phyloP scores from a whole-genome alignment of 2,329 filamentous ascomycete genomes.

The Cladosporium sphaerospermum region DNA sequence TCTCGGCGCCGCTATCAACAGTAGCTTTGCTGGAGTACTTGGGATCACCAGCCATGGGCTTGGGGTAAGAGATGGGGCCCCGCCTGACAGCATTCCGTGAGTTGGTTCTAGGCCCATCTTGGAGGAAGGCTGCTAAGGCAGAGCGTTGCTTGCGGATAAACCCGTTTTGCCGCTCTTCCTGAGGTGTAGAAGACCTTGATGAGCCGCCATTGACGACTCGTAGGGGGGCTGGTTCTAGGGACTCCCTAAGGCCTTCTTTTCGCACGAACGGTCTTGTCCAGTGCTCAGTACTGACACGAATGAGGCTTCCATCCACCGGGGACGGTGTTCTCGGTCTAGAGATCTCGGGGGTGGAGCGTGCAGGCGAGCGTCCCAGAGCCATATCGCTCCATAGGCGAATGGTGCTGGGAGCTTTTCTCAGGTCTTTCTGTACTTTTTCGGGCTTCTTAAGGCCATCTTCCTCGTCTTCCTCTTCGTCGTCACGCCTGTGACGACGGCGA shows the following conservation, averaged over 20 bases:
- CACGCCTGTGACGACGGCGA: conserved; percentile 16
- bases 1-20: conserved; percentile 10
- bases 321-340: conserved; percentile 17
- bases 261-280: conserved; percentile 30
- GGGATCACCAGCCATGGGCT: conserved; percentile 19
- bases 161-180: conserved; percentile 16
- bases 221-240: conserved; percentile 21
- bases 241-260: conserved; percentile 28
- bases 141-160: conserved; percentile 21
- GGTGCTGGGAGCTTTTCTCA: conserved; percentile 6
- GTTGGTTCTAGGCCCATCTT: conserved; percentile 1
- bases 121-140: conserved; percentile 14
- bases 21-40: conserved; percentile 21
- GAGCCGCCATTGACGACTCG: conserved; percentile 27
- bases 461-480: conserved; percentile 9
- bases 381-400: conserved; percentile 8
- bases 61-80: conserved; percentile 11
- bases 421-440: background rate
- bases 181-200: conserved; percentile 21
- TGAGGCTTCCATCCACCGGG: conserved; percentile 28
- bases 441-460: conserved; percentile 10
- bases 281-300: conserved; percentile 28
- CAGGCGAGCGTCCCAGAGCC: conserved; percentile 1
- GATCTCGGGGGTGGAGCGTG: conserved; percentile 14
- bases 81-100: conserved; percentile 1